phyloP scores from a whole-genome alignment of 1,284 basidiomycete species.

The Pyrrhoderma lamaoense region DNA sequence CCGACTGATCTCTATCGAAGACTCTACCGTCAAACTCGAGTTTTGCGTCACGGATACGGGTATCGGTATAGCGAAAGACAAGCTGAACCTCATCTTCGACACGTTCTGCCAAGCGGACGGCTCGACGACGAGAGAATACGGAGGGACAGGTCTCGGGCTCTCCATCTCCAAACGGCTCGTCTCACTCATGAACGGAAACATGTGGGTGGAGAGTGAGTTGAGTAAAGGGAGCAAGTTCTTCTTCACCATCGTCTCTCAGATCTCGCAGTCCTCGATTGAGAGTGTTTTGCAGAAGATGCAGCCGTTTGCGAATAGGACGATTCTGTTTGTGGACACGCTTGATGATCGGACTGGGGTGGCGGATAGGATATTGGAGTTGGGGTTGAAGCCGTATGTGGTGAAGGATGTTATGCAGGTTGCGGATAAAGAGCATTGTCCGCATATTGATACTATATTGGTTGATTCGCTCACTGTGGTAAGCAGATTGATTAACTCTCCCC shows the following conservation, averaged over 20 bases:
- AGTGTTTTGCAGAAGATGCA: conserved; percentile 69
- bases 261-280: conserved; percentile 69
- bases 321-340: conserved; percentile 89
- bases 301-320: conserved; percentile 69
- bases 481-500: conserved; percentile 23
- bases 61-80: conserved; percentile 98
- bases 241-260: conserved; percentile 89
- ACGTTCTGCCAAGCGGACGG: conserved; percentile 99
- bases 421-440: conserved; percentile 75
- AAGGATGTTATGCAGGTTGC: conserved; percentile 74
- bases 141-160: conserved; percentile 95
- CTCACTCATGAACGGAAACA: conserved; percentile 95
- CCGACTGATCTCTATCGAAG: conserved; percentile 66
- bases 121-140: conserved; percentile 91
- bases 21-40: conserved; percentile 82
- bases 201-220: conserved; percentile 96
- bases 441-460: conserved; percentile 94
- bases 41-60: conserved; percentile 98
- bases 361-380: conserved; percentile 72
- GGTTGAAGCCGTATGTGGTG: conserved; percentile 76
- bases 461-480: conserved; percentile 81
- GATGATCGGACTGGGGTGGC: conserved; percentile 74
- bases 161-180: conserved; percentile 94
- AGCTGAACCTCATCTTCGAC: conserved; percentile 97
- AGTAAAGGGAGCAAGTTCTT: conserved; percentile 94